A percentile compares a stretch with the other conserved stretches of the same genome.
Evolutionary conservation across 768 basidiomycete genomes (phyloP).

Genomic region (Neoboletus magnificus): DNA sequence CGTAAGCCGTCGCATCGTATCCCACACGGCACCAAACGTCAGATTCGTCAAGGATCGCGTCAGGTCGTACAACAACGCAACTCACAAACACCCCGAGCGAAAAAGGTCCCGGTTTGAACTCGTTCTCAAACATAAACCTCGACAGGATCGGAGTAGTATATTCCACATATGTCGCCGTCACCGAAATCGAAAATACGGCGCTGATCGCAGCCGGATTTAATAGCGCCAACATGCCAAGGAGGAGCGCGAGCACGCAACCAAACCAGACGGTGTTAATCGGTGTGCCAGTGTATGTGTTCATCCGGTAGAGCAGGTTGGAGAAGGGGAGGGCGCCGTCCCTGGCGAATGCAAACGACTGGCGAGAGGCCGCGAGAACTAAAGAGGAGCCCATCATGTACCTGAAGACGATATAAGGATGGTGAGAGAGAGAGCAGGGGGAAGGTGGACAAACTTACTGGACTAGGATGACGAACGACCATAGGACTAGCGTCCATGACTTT

Average conservation of each 20-base stretch:
- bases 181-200: constrained; percentile 50
- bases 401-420: background rate
- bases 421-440: background rate
- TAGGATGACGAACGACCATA: constrained; percentile 53
- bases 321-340: constrained; percentile 60
- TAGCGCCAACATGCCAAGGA: constrained; percentile 51
- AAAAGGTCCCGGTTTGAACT: constrained; percentile 46
- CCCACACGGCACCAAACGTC: no score
- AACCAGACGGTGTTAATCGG: constrained; percentile 63
- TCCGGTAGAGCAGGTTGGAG: constrained; percentile 47
- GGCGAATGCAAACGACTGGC: constrained; percentile 54
- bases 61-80: background rate
- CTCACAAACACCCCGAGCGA: constrained; percentile 40
- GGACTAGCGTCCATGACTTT: constrained; percentile 37
- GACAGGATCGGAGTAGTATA: constrained; percentile 46
- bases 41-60: background rate
- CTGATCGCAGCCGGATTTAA: constrained; percentile 51
- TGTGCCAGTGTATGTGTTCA: constrained; percentile 48
- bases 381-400: constrained; percentile 45
- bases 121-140: constrained; percentile 45
- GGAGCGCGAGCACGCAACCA: constrained; percentile 36
- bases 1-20: no score
- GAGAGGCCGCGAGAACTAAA: constrained; percentile 44
- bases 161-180: constrained; percentile 42
- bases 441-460: constrained; percentile 34